phyloP scores from a whole-genome alignment of 768 basidiomycete species.

The Macrocybe gigantea region DNA sequence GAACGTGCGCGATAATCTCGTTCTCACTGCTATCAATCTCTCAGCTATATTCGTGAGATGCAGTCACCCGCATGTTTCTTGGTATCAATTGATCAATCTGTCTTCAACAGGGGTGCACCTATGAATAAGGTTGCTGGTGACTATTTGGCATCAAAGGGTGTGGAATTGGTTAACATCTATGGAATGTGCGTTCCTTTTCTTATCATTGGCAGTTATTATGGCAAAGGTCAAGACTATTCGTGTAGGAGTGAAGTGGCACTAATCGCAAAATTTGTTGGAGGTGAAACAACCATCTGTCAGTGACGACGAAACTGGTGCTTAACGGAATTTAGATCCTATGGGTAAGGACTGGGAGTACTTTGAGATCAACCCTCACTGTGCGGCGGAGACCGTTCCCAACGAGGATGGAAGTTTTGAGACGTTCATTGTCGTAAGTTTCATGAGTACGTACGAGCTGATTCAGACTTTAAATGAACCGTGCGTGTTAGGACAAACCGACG shows the following conservation, averaged over 20 bases:
- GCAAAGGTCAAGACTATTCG: no score
- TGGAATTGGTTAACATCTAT: conserved; percentile 21
- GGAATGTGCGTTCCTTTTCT: conserved; percentile 23
- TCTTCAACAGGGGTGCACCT: conserved; percentile 10
- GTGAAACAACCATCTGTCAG: neutral
- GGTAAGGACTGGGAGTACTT: conserved; percentile 4
- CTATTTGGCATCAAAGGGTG: conserved; percentile 11
- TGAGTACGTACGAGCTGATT: neutral
- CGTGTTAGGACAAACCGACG: neutral
- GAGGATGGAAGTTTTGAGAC: conserved; percentile 5
- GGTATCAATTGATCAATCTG: no score
- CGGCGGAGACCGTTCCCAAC: neutral
- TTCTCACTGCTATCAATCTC: no score
- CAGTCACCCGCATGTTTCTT: no score
- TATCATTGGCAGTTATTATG: neutral
- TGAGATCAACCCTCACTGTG: conserved; percentile 1
- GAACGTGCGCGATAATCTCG: no score
- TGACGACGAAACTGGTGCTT: no score
- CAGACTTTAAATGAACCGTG: neutral
- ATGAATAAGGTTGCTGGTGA: conserved; percentile 20
- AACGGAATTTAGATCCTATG: neutral
- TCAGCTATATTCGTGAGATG: no score
- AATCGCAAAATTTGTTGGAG: conserved; percentile 6
- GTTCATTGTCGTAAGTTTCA: conserved; percentile 2
- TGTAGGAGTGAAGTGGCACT: conserved; percentile 16